Conservation (phyloP, 345 rosid species). For the Salix purpurea region DNA sequence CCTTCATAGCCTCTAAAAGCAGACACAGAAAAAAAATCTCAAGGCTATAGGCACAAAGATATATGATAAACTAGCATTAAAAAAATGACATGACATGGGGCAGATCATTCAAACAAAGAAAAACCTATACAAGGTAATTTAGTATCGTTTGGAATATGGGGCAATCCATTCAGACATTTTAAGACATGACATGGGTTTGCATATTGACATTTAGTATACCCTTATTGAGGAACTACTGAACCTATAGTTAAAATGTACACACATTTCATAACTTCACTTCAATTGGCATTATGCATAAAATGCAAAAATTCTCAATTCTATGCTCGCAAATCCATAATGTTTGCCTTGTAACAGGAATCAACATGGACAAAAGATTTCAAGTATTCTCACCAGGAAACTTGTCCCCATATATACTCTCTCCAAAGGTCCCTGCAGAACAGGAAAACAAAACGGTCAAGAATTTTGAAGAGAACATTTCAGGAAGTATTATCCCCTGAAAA, state of each 20-base stretch:
- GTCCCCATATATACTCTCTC: conserved; percentile 85
- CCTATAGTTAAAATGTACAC: not conserved
- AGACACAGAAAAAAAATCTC: not conserved
- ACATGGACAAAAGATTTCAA: not conserved
- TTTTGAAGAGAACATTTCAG: not conserved
- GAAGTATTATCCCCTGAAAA: not conserved
- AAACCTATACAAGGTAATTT: not conserved
- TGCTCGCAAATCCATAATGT: not conserved
- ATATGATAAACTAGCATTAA: not conserved
- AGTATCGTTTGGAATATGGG: not conserved
- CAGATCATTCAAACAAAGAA: too few relatives aligned
- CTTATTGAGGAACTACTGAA: not conserved
- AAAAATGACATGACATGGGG: not conserved
- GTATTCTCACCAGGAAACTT: conserved; percentile 76
- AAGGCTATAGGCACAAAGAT: not conserved
- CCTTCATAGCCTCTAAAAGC: not conserved
- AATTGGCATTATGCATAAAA: not conserved
- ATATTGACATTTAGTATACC: not conserved
- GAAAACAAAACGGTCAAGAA: conserved; percentile 1
- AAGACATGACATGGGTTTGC: not conserved
- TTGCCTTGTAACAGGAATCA: not conserved
- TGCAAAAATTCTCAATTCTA: not conserved
- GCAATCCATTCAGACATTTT: not conserved
- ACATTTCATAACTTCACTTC: not conserved
- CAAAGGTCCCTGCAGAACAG: conserved; percentile 62